Evolutionary conservation across 768 basidiomycete species (phyloP), one percentile per base, ranked within the genome.

Genomic region (Russula compacta): DNA sequence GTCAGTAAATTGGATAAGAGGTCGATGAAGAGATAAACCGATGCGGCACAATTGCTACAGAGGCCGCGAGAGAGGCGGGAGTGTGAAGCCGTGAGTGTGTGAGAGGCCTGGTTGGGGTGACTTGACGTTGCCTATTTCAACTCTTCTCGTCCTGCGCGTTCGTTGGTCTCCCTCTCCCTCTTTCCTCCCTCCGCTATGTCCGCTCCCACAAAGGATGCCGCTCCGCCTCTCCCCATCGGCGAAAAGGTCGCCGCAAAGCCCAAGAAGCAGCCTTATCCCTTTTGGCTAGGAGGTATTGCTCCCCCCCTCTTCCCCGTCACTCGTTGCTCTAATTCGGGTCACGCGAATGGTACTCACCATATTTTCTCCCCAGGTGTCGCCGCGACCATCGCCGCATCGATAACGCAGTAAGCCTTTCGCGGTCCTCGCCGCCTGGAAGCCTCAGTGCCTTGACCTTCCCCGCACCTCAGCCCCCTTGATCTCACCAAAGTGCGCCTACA

Each of bases 401-500:
- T 92, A 60, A 92, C 90, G 2, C 90, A 92, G 87, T 89, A 70
- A 66, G 83, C 72, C 64, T 47, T 24, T 49, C 49, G 40, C 56
- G n/a, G 33, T 42, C 40, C 43, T 1, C 21, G 21, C 35, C 46
- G 40, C 21, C 14, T 15, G 11, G 29, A 17, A 17, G 10, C 10
- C 8, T 14, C 51, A 57, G 52, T 11, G 44, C 50, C 58, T 59
- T 15, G 50, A n/a, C 53, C 14, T n/a, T 21, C 33, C 6, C 4
- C 21, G 42, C 32, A 47, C 8, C 42, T n/a, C 68, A 88, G 87
- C 71, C 90, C 91, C 33, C 76, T 93, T 52, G 90, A 93, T 76
- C 78, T 95, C 58, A 95, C 92, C 29, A 95, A 95, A 79, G 90
- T 93, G 71, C 82, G 92, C 57, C 76, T 95, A 61, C 92, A 95